Conservation (phyloP, 192 early-diverging fungal genomes). For the Backusella liffmaniae region DNA sequence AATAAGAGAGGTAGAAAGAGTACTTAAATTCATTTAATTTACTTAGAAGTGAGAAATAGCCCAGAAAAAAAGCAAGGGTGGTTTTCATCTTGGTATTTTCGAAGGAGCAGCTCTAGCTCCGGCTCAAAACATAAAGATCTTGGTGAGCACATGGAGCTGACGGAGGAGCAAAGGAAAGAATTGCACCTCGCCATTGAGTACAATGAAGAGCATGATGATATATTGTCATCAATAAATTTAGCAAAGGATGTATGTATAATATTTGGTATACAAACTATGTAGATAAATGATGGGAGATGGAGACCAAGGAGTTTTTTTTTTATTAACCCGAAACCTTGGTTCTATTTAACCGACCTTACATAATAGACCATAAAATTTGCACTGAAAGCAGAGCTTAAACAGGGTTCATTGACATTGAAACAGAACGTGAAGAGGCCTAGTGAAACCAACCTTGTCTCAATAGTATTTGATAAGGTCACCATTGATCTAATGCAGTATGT, state of each 20-base stretch:
- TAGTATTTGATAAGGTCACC: conserved; percentile 64
- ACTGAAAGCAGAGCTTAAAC: conserved; percentile 60
- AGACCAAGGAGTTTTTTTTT: neutral
- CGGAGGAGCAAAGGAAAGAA: conserved; percentile 72
- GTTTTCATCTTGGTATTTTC: neutral
- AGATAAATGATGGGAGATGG: neutral
- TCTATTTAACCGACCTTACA: neutral
- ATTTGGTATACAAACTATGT: neutral
- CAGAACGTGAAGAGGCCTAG: conserved; percentile 41
- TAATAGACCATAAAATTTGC: conserved; percentile 60
- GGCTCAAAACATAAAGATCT: neutral
- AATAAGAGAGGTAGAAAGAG: neutral
- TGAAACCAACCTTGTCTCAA: conserved; percentile 38
- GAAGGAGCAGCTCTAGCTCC: neutral
- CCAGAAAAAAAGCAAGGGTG: neutral
- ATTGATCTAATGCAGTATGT: conserved; percentile 54
- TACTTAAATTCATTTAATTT: neutral
- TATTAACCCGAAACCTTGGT: neutral
- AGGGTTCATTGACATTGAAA: conserved; percentile 78
- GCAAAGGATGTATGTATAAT: conserved; percentile 53
- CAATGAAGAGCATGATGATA: conserved; percentile 59
- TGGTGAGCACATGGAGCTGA: conserved; percentile 33
- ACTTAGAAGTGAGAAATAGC: neutral
- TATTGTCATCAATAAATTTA: conserved; percentile 50
- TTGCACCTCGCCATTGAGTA: conserved; percentile 81